Base-by-base conservation (phyloP, 495 filamentous ascomycete genomes). In the Podospora conica region DNA sequence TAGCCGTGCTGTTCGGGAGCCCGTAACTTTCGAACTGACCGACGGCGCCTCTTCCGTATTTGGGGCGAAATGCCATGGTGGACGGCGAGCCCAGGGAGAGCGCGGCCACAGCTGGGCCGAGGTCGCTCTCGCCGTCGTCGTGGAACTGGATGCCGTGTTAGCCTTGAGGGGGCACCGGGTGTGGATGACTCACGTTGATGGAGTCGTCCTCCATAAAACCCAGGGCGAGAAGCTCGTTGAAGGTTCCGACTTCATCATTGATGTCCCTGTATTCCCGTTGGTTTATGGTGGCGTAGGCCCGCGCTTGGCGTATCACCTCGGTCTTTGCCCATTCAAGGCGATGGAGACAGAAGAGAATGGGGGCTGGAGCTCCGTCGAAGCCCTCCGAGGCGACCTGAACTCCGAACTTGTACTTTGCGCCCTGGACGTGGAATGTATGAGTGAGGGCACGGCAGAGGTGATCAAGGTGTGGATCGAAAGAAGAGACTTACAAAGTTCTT, bases 391-490 rank as follows among this genome's bases (percentile, higher is more conserved):
- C 77, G 3, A 91, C 87, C 7, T 82, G 76, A 1, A 91, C 90
- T 12, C 90, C 83, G 67, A 88, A 96, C 67, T 96, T 93, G 72
- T 96, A 96, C 0, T 87, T 88, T 60, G 90, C 89, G 0, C 92
- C 92, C 87, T 92, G 67, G 28, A 22, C n/a, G 61, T 24, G 61
- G 72, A 40, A 75, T 66, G 33, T 54, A 54, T 48, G 15, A 48
- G 40, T 6, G 40, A 48, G 40, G 15, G 40, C 40, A n/a, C 6
- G n/a, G n/a, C n/a, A n/a, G n/a, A n/a, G n/a, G 10, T 40, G 12
- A 0, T 40, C 12, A 18, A 40, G 1, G 15, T 6, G 18, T 1
- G 69, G 60, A 20, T 55, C 40, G 5, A 20, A 24, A 60, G 33
- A 60, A 48, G 22, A 28, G 5, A 75, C 87, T 76, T 77, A 92